Conservation (phyloP, 2,329 filamentous ascomycete species). For the Cercospora sesami region DNA sequence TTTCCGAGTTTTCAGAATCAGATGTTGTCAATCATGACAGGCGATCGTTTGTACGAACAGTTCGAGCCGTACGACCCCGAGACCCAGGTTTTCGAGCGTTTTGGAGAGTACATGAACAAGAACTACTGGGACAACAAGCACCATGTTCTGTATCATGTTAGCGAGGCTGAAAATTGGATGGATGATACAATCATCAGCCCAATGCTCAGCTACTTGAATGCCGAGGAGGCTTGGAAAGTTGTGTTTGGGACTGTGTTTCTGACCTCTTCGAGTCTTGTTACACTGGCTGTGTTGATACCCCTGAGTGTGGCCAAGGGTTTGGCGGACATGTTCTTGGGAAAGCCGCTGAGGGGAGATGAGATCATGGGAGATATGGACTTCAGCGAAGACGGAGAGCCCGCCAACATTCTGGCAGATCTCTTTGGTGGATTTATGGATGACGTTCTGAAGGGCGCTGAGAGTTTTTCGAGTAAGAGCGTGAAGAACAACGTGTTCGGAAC, state of each 20-base stretch:
- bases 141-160: slow-evolving; percentile 14
- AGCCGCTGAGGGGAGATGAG: slow-evolving; percentile 20
- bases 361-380: slow-evolving; percentile 16
- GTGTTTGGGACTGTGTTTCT: slow-evolving; percentile 13
- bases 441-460: background rate
- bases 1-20: slow-evolving; percentile 23
- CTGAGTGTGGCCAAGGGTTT: background rate
- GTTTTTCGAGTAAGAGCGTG: background rate
- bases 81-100: slow-evolving; percentile 17
- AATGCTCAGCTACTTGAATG: background rate
- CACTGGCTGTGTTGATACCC: slow-evolving; percentile 3
- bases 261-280: background rate
- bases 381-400: background rate
- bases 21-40: slow-evolving; percentile 22
- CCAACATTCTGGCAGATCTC: background rate
- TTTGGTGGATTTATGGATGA: background rate
- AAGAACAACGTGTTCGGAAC: background rate
- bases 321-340: slow-evolving; percentile 17
- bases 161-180: slow-evolving; percentile 18
- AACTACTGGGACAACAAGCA: slow-evolving; percentile 17
- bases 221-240: slow-evolving; percentile 10
- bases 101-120: slow-evolving; percentile 22
- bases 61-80: slow-evolving; percentile 21
- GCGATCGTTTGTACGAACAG: slow-evolving; percentile 24
- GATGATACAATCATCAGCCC: slow-evolving; percentile 20